Evolutionary conservation across 1,284 basidiomycete genomes (phyloP), one percentile per base, ranked within the genome.

Genomic region (Sporisorium exsertum): DNA sequence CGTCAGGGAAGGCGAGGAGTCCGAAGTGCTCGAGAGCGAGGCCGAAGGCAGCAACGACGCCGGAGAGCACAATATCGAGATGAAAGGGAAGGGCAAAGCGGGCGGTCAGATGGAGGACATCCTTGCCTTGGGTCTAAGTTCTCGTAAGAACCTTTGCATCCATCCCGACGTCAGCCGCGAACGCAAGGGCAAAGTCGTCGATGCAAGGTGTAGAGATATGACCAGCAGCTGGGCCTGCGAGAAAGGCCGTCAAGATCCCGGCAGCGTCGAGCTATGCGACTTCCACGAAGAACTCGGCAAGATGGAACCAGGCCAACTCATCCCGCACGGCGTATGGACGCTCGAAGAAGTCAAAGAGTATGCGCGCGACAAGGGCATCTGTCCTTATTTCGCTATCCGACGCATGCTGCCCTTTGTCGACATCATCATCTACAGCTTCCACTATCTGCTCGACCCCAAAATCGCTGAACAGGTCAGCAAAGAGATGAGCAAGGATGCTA

Each of bases 401-500:
- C 88, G 97, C 82, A 99, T 98, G 96, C 95, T 99, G 89, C 92
- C 94, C 0, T 97, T 95, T 84, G 93, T 94, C 62, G 94, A 97
- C 86, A 89, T 99, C 73, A 91, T 99, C 86, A 98, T 99, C 86
- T 99, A 98, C 86, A 98, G 96, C 35, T 99, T 99, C 87, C 97
- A 99, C 86, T 99, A 99, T 86, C 89, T 99, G 26, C 90, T 99
- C 49, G 97, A 99, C 87, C 97, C 97, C 0, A 99, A 99, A 87
- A 95, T 99, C 45, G 97, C 97, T 0, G 96, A 99, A 81, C 95
- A 98, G 87, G 97, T 99, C 15, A 98, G 95, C 7, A 95, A 94
- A 82, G 96, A 99, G 85, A 89, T 99, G 87, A 94, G 93, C 33
- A 98, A 98, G 81, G 97, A 99, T 85, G 92, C 94, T 47, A 99